Percentiles rank a stretch among this genome's conserved stretches.
These are phyloP conservation scores for Globisporangium uncinulatum DNA, from an alignment of 352 stramenopile genomes.

Conservation along the genomic window DNA sequence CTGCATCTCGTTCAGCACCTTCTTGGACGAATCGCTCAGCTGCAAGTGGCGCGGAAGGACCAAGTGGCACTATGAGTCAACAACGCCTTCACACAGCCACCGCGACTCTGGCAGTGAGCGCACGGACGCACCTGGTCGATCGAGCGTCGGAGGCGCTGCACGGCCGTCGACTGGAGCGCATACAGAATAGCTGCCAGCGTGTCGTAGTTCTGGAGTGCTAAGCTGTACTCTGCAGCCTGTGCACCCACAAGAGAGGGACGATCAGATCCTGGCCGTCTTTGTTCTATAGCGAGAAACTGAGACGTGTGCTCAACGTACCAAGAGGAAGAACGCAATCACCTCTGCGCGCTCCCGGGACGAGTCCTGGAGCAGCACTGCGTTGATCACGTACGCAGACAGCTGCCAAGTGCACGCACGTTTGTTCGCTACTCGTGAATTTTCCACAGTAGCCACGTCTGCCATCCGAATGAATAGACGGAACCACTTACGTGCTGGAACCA, in stretches of 20 bases:
- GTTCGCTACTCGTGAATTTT: constrained; percentile 1
- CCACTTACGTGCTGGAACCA: constrained; percentile 82
- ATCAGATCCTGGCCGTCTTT: background rate
- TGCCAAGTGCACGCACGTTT: constrained; percentile 16
- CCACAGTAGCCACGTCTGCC: background rate
- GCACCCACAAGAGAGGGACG: background rate
- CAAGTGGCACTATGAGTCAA: background rate
- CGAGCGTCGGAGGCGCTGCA: constrained; percentile 69
- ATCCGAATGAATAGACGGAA: background rate
- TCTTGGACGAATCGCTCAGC: constrained; percentile 56
- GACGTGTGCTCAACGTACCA: constrained; percentile 22
- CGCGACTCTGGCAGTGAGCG: background rate
- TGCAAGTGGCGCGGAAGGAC: constrained; percentile 15
- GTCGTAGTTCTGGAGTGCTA: constrained; percentile 78
- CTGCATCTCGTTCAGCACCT: constrained; percentile 75
- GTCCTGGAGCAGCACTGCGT: constrained; percentile 70
- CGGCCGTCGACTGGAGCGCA: constrained; percentile 80
- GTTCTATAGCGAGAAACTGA: no score
- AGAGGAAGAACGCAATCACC: constrained; percentile 76
- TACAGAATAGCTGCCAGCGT: constrained; percentile 82
- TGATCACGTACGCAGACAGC: constrained; percentile 80
- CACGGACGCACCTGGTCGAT: constrained; percentile 57
- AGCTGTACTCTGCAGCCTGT: constrained; percentile 65
- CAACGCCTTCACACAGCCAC: background rate
- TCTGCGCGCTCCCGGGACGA: constrained; percentile 53